Evolutionary conservation across 2,329 filamentous ascomycete species (phyloP), one percentile per base, ranked within the genome.

Genomic region (Metarhizium brunneum): DNA sequence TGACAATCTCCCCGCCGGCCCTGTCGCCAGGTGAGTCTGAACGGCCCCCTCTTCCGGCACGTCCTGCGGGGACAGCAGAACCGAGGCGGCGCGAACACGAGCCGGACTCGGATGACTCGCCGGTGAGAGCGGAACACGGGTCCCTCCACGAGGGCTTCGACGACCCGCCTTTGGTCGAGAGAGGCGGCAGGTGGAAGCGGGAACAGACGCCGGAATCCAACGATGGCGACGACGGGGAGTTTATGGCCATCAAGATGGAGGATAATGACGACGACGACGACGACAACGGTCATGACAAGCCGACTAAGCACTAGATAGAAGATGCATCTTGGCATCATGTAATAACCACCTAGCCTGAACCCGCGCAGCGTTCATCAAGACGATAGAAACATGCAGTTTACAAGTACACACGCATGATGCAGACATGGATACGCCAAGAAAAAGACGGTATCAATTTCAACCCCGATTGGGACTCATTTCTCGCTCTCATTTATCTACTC

Each of bases 91-190:
- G 3, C 14, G 45, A 20, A 11, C 4, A 13, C 13, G 45, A 48
- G 4, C 65, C 64, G 3, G 62, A 61, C 3, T 62, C 64, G 5
- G 63, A 65, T 54, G 54, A 56, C 16, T 59, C 60, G 1, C 18
- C 43, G 7, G 18, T 13, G 45, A n/a, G 20, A 11, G 13, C 14
- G 10, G 20, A 48, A 30, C 18, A 16, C 18, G 1, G 20, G 43
- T 30, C 45, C 20, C 36, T 56, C n/a, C 54, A 56, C 45, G 50
- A 53, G n/a, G 50, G 49, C 14, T 45, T 53, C 43, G 30, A 48
- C 8, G 43, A 53, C 18, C 43, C 52, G 30, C 43, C 58, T 29
- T 72, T 75, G 73, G 63, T 70, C 25, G 65, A 69, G 38, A 47
- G 38, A 6, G 42, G 40, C 3, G 2, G 16, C 16, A 14, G 25